Conservation (phyloP, 768 basidiomycete genomes). For the Lactarius evosmus region DNA sequence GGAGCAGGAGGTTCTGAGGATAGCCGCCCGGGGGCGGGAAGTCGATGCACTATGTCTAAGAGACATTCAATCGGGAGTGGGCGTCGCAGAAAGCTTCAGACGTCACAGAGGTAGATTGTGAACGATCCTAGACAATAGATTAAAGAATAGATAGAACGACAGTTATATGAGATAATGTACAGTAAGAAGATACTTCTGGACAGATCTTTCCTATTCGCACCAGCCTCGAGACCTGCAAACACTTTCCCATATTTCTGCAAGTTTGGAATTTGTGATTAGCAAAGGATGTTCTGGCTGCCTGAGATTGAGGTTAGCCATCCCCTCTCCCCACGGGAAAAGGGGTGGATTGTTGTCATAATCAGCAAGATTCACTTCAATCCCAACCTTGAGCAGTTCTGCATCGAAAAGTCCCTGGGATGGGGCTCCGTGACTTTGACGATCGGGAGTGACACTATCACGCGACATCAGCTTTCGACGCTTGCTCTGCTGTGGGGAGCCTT, state of each 20-base stretch:
- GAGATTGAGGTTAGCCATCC: not conserved
- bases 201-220: conserved; percentile 2
- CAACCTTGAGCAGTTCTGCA: conserved; percentile 11
- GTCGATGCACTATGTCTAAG: conserved; percentile 68
- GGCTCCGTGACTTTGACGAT: not conserved
- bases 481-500: not conserved
- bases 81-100: conserved; percentile 76
- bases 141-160: conserved; percentile 12
- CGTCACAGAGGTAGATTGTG: conserved; percentile 56
- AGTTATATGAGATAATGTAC: not conserved
- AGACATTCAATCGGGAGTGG: conserved; percentile 73
- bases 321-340: conserved; percentile 10
- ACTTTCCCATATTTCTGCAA: conserved; percentile 20
- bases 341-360: conserved; percentile 16
- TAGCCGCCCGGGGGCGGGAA: conserved; percentile 56
- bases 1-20: conserved; percentile 51
- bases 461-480: conserved; percentile 16
- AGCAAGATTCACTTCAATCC: conserved; percentile 13
- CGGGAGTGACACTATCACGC: not conserved
- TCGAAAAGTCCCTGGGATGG: not conserved
- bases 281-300: not conserved
- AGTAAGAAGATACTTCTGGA: not conserved
- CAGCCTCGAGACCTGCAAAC: conserved; percentile 20
- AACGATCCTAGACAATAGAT: conserved; percentile 35
- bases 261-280: conserved; percentile 14